These are phyloP conservation scores for Tilletia setariae DNA, from an alignment of 1,284 basidiomycete genomes.

Conservation along the genomic window DNA sequence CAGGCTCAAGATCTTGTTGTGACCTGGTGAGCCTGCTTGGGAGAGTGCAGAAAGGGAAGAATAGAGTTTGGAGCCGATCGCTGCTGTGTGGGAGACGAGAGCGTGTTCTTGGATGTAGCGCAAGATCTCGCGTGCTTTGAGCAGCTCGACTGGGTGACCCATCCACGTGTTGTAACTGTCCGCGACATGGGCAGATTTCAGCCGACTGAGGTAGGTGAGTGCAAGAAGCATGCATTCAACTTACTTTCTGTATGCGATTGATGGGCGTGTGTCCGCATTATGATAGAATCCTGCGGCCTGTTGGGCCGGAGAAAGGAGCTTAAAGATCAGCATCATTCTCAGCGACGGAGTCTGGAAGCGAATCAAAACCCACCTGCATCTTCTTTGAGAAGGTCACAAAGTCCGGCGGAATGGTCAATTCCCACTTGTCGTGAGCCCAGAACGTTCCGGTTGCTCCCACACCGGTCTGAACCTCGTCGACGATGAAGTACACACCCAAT, in stretches of 20 bases:
- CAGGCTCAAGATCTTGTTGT: constrained; percentile 53
- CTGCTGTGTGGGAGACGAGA: constrained; percentile 55
- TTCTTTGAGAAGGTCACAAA: constrained; percentile 60
- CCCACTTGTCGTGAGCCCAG: constrained; percentile 64
- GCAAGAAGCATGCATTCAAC: constrained; percentile 15
- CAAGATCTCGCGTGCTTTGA: constrained; percentile 60
- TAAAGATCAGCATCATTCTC: constrained; percentile 53
- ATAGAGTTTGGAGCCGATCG: constrained; percentile 56
- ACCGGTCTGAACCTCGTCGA: constrained; percentile 61
- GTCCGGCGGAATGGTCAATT: constrained; percentile 57
- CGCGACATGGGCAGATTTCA: background rate
- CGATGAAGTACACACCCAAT: constrained; percentile 60
- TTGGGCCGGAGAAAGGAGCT: constrained; percentile 27
- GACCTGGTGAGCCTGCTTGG: constrained; percentile 24
- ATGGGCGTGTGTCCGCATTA: constrained; percentile 58
- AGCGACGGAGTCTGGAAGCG: background rate
- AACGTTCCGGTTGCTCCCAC: constrained; percentile 61
- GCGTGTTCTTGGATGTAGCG: constrained; percentile 56
- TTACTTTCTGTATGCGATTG: constrained; percentile 58
- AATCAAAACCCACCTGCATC: constrained; percentile 23
- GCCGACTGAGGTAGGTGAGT: background rate
- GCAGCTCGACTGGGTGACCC: constrained; percentile 59
- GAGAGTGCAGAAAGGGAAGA: constrained; percentile 48
- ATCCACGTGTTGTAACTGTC: constrained; percentile 52
- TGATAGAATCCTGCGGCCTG: constrained; percentile 60